Evolutionary conservation across 768 basidiomycete species (phyloP).

Genomic region (Suillus bovinus): DNA sequence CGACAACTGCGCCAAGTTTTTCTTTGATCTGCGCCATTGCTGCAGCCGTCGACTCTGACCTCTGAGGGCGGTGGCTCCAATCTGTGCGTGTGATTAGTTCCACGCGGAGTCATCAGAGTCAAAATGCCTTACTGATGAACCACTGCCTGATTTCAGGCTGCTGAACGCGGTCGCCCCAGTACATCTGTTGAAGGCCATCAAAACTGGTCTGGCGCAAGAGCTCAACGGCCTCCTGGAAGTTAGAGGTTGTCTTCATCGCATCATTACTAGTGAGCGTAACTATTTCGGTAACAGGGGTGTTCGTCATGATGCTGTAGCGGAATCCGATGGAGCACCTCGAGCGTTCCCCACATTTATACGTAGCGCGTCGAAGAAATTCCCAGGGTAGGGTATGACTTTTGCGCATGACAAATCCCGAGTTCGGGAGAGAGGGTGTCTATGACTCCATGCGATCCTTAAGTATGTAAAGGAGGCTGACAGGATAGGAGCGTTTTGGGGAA

Average conservation of each 20-base stretch:
- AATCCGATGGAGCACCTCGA: background rate
- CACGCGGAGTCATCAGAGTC: background rate
- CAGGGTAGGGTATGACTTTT: background rate
- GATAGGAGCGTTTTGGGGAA: background rate
- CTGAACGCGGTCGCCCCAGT: slow-evolving; percentile 7
- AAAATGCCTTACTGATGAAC: background rate
- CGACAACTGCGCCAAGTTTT: background rate
- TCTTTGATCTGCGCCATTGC: background rate
- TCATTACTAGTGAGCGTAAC: background rate
- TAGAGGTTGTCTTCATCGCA: background rate
- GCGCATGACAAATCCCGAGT: background rate
- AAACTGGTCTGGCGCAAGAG: background rate
- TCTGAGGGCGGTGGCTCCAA: slow-evolving; percentile 1
- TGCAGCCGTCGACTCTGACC: background rate
- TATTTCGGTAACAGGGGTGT: background rate
- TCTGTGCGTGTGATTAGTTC: background rate
- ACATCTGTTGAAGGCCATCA: background rate
- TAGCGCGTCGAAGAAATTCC: background rate
- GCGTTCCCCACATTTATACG: background rate
- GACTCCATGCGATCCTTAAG: no score
- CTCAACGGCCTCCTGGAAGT: background rate
- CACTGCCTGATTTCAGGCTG: slow-evolving; percentile 3
- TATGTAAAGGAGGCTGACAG: background rate
- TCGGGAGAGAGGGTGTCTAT: no score
- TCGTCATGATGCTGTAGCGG: background rate